phyloP scores from a whole-genome alignment of 164 flowering plant species.

The Liquidambar formosana region DNA sequence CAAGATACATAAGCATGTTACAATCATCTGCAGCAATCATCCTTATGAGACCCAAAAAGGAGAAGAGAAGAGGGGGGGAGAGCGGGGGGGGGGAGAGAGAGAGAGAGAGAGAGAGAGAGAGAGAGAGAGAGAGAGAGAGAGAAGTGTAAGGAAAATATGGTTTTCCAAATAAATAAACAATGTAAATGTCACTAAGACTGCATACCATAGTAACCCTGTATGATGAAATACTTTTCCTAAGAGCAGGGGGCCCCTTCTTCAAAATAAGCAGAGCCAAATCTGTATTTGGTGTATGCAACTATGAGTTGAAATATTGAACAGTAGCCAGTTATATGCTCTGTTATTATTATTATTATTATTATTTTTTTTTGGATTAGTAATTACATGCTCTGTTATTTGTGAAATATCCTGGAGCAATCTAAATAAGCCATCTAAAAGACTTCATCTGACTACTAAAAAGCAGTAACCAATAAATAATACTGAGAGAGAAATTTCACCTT shows the following conservation, averaged over 20 bases:
- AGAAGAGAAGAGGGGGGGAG: no score
- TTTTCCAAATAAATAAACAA: neutral
- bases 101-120: no score
- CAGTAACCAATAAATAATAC: no score
- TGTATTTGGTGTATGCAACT: constrained; percentile 27
- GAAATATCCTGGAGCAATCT: constrained; percentile 4
- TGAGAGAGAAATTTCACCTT: constrained; percentile 58
- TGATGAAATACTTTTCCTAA: constrained; percentile 57
- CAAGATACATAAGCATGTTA: constrained; percentile 83
- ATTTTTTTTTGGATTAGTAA: no score
- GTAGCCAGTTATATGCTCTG: neutral
- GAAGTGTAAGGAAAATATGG: no score
- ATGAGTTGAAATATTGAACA: constrained; percentile 1
- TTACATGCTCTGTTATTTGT: neutral
- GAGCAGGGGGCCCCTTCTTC: constrained; percentile 30
- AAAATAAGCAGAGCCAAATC: constrained; percentile 33
- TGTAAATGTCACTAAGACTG: neutral
- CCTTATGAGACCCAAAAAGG: constrained; percentile 18
- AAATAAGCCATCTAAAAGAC: neutral
- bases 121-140: no score
- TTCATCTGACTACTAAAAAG: neutral
- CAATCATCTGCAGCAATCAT: constrained; percentile 62
- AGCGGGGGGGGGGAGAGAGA: no score
- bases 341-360: no score
- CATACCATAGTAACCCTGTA: constrained; percentile 77